phyloP scores from a whole-genome alignment of 2,329 filamentous ascomycete genomes.

The Paecilomyces niveus region DNA sequence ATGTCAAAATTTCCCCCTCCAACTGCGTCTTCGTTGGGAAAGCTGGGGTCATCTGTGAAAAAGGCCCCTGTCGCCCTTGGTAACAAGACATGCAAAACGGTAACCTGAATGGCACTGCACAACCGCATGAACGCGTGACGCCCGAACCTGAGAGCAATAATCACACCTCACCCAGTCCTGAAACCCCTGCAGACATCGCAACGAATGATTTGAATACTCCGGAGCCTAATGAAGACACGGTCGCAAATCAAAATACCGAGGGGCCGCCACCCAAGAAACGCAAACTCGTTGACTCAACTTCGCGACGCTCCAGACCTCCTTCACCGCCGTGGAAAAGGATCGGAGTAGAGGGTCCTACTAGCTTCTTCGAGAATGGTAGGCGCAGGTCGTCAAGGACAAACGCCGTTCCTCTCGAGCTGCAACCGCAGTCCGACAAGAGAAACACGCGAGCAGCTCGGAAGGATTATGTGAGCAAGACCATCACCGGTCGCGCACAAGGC shows the following conservation, averaged over 20 bases:
- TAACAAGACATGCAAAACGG: conserved; percentile 43
- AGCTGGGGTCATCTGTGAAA: conserved; percentile 36
- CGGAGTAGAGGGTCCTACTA: conserved; percentile 77
- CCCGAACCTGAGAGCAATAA: conserved; percentile 17
- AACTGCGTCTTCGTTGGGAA: conserved; percentile 35
- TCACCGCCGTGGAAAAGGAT: conserved; percentile 94
- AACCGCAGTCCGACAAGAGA: conserved; percentile 41
- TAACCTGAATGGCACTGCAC: conserved; percentile 32
- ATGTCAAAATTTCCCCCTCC: conserved; percentile 29
- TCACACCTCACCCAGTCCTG: conserved; percentile 13
- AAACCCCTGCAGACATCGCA: conserved; percentile 15
- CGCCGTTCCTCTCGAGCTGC: conserved; percentile 39
- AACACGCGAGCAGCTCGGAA: conserved; percentile 37
- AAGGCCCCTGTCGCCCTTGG: conserved; percentile 35
- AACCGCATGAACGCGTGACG: conserved; percentile 32
- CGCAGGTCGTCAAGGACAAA: conserved; percentile 55
- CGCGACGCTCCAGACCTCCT: conserved; percentile 30
- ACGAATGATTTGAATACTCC: conserved; percentile 17
- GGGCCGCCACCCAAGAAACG: conserved; percentile 40
- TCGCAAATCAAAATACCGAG: conserved; percentile 21
- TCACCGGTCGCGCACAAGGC: conserved; percentile 15
- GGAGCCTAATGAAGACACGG: conserved; percentile 23
- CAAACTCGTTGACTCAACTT: conserved; percentile 32
- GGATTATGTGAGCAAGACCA: conserved; percentile 23
- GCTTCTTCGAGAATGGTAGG: conserved; percentile 61